Evolutionary conservation across 2,329 filamentous ascomycete species (phyloP).

Genomic region (Nigrospora oryzae): DNA sequence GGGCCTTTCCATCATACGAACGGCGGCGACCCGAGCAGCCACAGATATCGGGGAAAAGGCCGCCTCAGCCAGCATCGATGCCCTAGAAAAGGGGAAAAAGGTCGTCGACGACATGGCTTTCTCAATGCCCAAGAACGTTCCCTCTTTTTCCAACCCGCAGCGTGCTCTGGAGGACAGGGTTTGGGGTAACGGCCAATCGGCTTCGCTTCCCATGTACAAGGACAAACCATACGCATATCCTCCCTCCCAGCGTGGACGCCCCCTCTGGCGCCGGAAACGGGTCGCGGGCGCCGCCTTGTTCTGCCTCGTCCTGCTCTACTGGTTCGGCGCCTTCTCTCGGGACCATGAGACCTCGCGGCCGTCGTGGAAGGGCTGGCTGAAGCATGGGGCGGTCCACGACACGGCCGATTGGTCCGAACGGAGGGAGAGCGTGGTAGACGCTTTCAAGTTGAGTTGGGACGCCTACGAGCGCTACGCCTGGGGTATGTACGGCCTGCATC

Average conservation of each 20-base stretch:
- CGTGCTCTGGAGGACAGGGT: slow-evolving; percentile 56
- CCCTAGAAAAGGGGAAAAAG: slow-evolving; percentile 31
- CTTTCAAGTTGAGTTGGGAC: slow-evolving; percentile 87
- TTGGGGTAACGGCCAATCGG: slow-evolving; percentile 49
- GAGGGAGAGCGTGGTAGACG: slow-evolving; percentile 75
- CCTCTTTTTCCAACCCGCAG: slow-evolving; percentile 57
- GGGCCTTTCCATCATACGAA: slow-evolving; percentile 33
- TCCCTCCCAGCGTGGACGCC: slow-evolving; percentile 47
- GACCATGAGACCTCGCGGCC: slow-evolving; percentile 26
- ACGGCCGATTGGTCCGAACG: slow-evolving; percentile 67
- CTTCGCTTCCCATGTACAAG: slow-evolving; percentile 83
- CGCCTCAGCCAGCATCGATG: slow-evolving; percentile 38
- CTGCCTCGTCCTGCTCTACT: slow-evolving; percentile 54
- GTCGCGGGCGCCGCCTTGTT: slow-evolving; percentile 46
- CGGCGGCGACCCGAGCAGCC: slow-evolving; percentile 35
- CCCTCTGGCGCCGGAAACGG: slow-evolving; percentile 57
- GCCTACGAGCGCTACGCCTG: slow-evolving; percentile 89
- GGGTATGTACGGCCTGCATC: slow-evolving; percentile 52
- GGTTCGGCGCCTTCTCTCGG: slow-evolving; percentile 52
- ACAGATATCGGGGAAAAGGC: slow-evolving; percentile 36
- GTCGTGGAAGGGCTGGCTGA: slow-evolving; percentile 48
- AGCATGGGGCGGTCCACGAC: slow-evolving; percentile 30
- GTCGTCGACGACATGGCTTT: slow-evolving; percentile 50
- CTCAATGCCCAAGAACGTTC: slow-evolving; percentile 59
- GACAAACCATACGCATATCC: slow-evolving; percentile 85